phyloP scores from a whole-genome alignment of 805 yeast genomes.

The Wickerhamiella sorbophila region DNA sequence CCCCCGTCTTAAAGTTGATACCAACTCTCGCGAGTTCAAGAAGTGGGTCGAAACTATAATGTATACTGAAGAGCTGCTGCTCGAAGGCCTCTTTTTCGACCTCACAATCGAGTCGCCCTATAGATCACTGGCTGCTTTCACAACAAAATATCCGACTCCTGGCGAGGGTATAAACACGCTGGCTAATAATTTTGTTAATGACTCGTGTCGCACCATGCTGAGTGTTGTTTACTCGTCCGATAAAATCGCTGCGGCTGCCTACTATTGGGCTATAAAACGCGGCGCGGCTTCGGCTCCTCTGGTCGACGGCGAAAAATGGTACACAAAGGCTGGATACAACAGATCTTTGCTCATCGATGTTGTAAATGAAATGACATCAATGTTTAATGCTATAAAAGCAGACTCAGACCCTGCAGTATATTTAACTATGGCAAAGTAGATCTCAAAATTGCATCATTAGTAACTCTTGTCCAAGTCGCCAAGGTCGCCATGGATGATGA shows the following conservation, averaged over 20 bases:
- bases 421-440: background rate
- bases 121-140: constrained; percentile 9
- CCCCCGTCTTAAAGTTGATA: constrained; percentile 26
- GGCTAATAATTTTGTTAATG: constrained; percentile 24
- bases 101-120: constrained; percentile 31
- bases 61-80: constrained; percentile 32
- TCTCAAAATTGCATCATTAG: no score
- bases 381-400: constrained; percentile 8
- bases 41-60: constrained; percentile 37
- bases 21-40: constrained; percentile 34
- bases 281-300: constrained; percentile 5
- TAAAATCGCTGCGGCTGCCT: constrained; percentile 27
- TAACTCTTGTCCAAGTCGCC: no score
- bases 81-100: constrained; percentile 36
- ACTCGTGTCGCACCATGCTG: constrained; percentile 27
- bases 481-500: no score
- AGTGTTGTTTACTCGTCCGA: constrained; percentile 22
- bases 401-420: background rate
- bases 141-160: constrained; percentile 1
- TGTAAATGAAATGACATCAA: constrained; percentile 17
- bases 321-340: constrained; percentile 3
- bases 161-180: constrained; percentile 9
- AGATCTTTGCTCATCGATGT: constrained; percentile 10
- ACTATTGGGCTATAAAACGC: constrained; percentile 24
- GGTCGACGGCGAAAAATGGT: constrained; percentile 13